Evolutionary conservation across 1,284 basidiomycete species (phyloP).

Genomic region (Schizopora paradoxa): DNA sequence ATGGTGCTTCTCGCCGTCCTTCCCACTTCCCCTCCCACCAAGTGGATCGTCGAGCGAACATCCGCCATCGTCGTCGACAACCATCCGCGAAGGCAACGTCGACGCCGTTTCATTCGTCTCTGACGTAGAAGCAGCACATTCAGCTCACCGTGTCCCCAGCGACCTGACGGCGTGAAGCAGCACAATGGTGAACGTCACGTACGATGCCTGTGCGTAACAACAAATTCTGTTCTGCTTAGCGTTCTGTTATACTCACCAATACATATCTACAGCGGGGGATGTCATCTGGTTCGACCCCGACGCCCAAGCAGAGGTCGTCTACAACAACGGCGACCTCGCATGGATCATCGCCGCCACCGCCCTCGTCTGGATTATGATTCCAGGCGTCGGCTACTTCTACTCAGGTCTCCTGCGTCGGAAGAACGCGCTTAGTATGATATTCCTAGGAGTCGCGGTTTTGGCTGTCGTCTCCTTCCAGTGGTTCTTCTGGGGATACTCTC

Average conservation of each 20-base stretch:
- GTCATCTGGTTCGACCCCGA: constrained; percentile 33
- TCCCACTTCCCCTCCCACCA: too few species aligned
- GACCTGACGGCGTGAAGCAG: too few species aligned
- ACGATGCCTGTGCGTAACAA: constrained; percentile 29
- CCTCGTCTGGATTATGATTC: constrained; percentile 89
- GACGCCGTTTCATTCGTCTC: too few species aligned
- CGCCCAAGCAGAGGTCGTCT: constrained; percentile 37
- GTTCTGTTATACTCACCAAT: neutral
- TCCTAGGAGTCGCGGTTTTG: constrained; percentile 73
- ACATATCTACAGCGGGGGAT: constrained; percentile 34
- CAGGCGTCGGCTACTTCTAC: constrained; percentile 88
- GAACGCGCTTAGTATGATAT: constrained; percentile 92
- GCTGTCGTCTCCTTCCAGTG: constrained; percentile 73
- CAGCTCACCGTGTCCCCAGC: neutral
- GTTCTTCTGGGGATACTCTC: constrained; percentile 73
- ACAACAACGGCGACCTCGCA: constrained; percentile 77
- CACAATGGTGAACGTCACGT: constrained; percentile 34
- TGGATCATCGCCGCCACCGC: constrained; percentile 70
- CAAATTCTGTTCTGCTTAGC: neutral
- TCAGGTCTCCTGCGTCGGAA: constrained; percentile 81
- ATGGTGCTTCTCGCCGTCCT: too few species aligned
- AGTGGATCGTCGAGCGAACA: too few species aligned
- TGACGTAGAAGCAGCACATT: too few species aligned
- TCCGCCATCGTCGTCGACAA: too few species aligned
- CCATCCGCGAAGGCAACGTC: too few species aligned